Conservation (phyloP, 176 grass and related monocot genomes). For the barley (Hordeum vulgare) region MorexV3_pseudomolecules_assembly NC_058520.1:45879994-45880493, state of each 20-base stretch:
- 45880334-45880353: conserved; percentile 8
- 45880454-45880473: background rate
- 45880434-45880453: background rate
- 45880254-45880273: conserved; percentile 1
- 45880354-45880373: background rate
- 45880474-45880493: background rate
- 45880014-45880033: background rate
- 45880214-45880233: conserved; percentile 3
- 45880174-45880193: conserved; percentile 7
- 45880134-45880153: background rate
- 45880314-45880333: conserved; percentile 75
- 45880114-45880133: background rate
- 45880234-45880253: conserved; percentile 25
- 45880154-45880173: background rate
- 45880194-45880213: conserved; percentile 34
- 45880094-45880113: background rate
- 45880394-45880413: background rate
- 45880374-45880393: conserved; percentile 33
- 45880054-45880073: background rate
- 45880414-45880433: conserved; percentile 23
- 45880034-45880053: background rate
- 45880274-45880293: background rate
- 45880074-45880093: background rate
- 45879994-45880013: too few species aligned
- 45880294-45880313: conserved; percentile 67